Percentiles rank a stretch among this genome's conserved stretches.
These are phyloP conservation scores for Thermochaetoides dissita DNA, from an alignment of 2,329 filamentous ascomycete species.

Conservation along the genomic window DNA sequence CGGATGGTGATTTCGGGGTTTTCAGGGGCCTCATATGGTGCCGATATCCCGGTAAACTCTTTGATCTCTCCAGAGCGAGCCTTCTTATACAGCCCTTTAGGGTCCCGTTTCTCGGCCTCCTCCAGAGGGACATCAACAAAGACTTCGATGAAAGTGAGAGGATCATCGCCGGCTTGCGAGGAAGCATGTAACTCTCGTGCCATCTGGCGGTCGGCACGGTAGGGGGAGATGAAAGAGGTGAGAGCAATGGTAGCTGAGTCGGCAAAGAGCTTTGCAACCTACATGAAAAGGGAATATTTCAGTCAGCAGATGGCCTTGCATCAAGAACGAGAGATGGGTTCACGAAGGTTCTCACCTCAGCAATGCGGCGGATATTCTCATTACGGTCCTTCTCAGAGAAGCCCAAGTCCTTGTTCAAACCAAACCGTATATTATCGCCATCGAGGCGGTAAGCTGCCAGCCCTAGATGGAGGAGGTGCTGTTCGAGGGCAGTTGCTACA, in stretches of 20 bases:
- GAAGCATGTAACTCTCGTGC: conserved; percentile 68
- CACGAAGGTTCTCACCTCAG: conserved; percentile 41
- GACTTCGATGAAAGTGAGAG: conserved; percentile 84
- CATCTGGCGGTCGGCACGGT: conserved; percentile 69
- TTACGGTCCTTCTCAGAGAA: conserved; percentile 88
- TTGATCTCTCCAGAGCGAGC: conserved; percentile 86
- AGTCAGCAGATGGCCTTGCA: not conserved
- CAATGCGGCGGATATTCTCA: conserved; percentile 95
- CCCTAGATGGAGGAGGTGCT: conserved; percentile 79
- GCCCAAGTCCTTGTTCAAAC: conserved; percentile 92
- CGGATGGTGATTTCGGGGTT: conserved; percentile 76
- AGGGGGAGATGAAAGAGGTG: conserved; percentile 94
- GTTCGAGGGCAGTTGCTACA: conserved; percentile 89
- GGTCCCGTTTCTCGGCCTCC: conserved; percentile 87
- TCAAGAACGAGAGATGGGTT: too few relatives aligned
- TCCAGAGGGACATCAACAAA: conserved; percentile 83
- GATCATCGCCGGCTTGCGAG: conserved; percentile 42
- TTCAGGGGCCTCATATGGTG: conserved; percentile 83
- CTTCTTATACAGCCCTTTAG: conserved; percentile 97
- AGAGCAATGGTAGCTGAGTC: conserved; percentile 78
- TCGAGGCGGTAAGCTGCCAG: conserved; percentile 83
- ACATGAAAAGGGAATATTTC: not conserved
- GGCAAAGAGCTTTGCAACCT: conserved; percentile 91
- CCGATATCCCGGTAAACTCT: conserved; percentile 91
- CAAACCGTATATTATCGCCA: conserved; percentile 96